Evolutionary conservation across 352 stramenopile genomes (phyloP).

Genomic region (Thalassiosira mediterranea): DNA sequence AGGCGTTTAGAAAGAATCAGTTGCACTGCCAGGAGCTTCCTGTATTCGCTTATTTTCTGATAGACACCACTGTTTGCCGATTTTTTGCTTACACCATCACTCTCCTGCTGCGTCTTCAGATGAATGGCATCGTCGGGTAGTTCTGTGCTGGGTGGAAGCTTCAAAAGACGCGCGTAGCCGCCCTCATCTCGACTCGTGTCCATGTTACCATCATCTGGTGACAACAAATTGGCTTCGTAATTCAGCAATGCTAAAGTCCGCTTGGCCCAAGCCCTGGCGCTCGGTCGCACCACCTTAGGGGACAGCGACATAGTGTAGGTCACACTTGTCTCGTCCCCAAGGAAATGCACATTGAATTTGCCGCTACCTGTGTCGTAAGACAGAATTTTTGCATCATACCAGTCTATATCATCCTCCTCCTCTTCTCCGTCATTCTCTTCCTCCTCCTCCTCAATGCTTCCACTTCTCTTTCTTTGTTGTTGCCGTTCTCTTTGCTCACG

Average conservation of each 20-base stretch:
- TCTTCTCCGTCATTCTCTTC: slow-evolving; percentile 42
- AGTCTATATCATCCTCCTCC: slow-evolving; percentile 66
- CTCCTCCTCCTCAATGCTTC: slow-evolving; percentile 18
- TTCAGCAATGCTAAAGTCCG: slow-evolving; percentile 44
- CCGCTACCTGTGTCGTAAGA: slow-evolving; percentile 29
- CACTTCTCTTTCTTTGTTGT: slow-evolving; percentile 1
- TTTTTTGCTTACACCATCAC: not conserved
- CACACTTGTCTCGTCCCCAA: slow-evolving; percentile 62
- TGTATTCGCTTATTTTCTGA: slow-evolving; percentile 29
- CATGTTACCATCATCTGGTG: not conserved
- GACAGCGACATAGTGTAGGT: slow-evolving; percentile 71
- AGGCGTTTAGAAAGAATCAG: slow-evolving; percentile 26
- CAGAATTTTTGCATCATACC: slow-evolving; percentile 76
- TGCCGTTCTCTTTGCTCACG: slow-evolving; percentile 12
- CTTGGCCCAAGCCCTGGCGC: slow-evolving; percentile 63
- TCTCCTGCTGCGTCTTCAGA: not conserved
- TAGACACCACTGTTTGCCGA: not conserved
- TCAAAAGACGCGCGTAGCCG: slow-evolving; percentile 25
- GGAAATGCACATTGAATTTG: slow-evolving; percentile 58
- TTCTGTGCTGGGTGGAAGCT: slow-evolving; percentile 42
- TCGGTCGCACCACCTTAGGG: slow-evolving; percentile 63
- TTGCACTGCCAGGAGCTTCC: slow-evolving; percentile 34
- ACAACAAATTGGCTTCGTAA: slow-evolving; percentile 30
- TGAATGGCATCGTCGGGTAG: slow-evolving; percentile 21
- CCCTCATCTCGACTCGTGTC: slow-evolving; percentile 7